These are phyloP conservation scores for Chenopodium suecicum DNA, from an alignment of 148 eudicot species.

Conservation along the genomic window DNA sequence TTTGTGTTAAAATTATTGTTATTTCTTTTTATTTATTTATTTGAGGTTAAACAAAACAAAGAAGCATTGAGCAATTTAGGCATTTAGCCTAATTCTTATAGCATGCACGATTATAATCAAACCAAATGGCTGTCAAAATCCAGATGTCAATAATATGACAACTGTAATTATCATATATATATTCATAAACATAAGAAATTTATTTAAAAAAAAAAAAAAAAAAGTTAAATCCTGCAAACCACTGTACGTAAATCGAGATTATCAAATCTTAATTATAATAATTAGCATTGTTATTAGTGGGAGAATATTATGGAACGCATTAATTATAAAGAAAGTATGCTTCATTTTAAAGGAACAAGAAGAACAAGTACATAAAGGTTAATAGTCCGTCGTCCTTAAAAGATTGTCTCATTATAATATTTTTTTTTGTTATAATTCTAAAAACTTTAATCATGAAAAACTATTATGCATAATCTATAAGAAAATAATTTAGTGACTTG, in stretches of 20 bases:
- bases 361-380: constrained; percentile 3
- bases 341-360: constrained; percentile 12
- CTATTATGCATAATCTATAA: too few species aligned
- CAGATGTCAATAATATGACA: constrained; percentile 7
- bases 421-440: too few species aligned
- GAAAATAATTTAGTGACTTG: too few species aligned
- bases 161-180: not conserved
- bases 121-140: not conserved
- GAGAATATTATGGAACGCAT: constrained; percentile 8
- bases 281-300: constrained; percentile 9
- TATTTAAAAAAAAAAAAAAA: not conserved
- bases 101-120: not conserved
- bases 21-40: too few species aligned
- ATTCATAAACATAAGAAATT: not conserved
- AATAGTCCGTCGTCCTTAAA: not conserved
- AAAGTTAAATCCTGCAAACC: constrained; percentile 6
- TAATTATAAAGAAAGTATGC: constrained; percentile 8
- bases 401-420: too few species aligned
- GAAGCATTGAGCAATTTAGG: not conserved
- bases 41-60: too few species aligned
- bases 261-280: constrained; percentile 12
- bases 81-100: not conserved
- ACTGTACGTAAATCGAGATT: constrained; percentile 13
- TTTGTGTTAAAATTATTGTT: too few species aligned
- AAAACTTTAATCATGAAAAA: too few species aligned